Base-by-base conservation (phyloP, 1,284 basidiomycete species). In the Naganishia albida region DNA sequence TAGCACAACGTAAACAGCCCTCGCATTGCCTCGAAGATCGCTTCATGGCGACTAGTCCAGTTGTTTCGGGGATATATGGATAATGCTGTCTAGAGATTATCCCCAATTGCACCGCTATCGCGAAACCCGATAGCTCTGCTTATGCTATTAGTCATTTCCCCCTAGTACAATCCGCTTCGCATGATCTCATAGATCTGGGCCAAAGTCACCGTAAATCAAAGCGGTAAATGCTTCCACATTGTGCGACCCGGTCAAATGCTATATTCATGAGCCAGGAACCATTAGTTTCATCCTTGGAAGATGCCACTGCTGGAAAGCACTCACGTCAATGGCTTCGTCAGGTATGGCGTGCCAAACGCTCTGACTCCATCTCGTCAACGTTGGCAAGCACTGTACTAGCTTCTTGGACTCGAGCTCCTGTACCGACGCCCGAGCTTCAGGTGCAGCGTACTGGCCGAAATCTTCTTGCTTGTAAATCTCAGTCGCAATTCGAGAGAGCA, bases 311-410 rank as follows among this genome's bases (percentile, higher is more conserved):
- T 26, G 3, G 43, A 42, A 6, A 15, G 12, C 26, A 71, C 74
- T 72, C 66, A 75, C 73, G 70, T 78, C 78, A 13, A 80, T 72
- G 10, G 76, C 76, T 49, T 69, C 70, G 65, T 77, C 78, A 6
- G 78, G 78, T 10, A 78, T 64, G 12, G 72, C 74, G 60, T 77
- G 75, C 77, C 77, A 80, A 2, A 79, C 73, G n/a, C 70, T 70
- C 55, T 74, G 72, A 16, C 71, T 70, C 77, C 77, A 80, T 18
- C 64, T 62, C 56, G 73, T 77, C 39, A 79, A 68, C 28, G 64
- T 72, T 20, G 77, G 75, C 46, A 80, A 68, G 67, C 75, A 75
- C 56, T 78, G 74, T 10, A 74, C 78, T 50, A 78, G 60, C 53
- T 74, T 70, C 44, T 66, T 71, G 28, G 63, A 23, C 18, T 51